Evolutionary conservation across 768 basidiomycete genomes (phyloP), one percentile per base, ranked within the genome.

Genomic region (Amanita thiersii): DNA sequence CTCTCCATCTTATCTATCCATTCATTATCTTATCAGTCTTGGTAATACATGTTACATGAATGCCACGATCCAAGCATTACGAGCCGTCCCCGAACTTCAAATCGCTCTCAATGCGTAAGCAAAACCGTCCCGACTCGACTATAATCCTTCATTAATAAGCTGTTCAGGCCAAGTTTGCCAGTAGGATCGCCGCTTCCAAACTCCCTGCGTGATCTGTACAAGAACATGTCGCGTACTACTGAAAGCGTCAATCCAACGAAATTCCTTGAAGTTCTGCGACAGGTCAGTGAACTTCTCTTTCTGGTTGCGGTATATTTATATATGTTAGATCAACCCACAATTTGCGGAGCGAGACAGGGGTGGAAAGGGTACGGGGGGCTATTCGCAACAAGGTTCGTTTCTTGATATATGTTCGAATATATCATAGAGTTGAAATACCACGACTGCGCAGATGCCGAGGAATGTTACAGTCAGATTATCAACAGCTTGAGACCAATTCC

Each of bases 1-100:
- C 11, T 37, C 17, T 24, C 11, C 44, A 11, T 21, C 20, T 24
- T 4, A 26, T 20, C n/a, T 37, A 39, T 29, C 34, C 11, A 43
- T 38, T 21, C n/a, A 46, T 34, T 11, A 15, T 19, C 34, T 7
- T 29, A 37, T 43, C 48, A 79, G 76, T 54, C 65, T 93, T 26
- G 92, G 94, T 25, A 97, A 97, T 56, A 97, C 93, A 0, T 97
- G 94, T 55, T 99, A 99, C 64, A 90, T 97, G 84, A 98, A 94
- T 56, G 80, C 96, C 1, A 90, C 88, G 1, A 68, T 98, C 1
- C 96, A 99, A 65, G 82, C 86, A n/a, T 73, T 99, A 47, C 85
- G 90, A 17, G 80, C 87, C 3, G 83, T 99, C 37, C 92, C 93
- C 2, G 91, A 96, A 52, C 73, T 99, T 3, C 82, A 86, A 53